Evolutionary conservation across 2,329 filamentous ascomycete genomes (phyloP).

Genomic region (Epichloe hybrida): DNA sequence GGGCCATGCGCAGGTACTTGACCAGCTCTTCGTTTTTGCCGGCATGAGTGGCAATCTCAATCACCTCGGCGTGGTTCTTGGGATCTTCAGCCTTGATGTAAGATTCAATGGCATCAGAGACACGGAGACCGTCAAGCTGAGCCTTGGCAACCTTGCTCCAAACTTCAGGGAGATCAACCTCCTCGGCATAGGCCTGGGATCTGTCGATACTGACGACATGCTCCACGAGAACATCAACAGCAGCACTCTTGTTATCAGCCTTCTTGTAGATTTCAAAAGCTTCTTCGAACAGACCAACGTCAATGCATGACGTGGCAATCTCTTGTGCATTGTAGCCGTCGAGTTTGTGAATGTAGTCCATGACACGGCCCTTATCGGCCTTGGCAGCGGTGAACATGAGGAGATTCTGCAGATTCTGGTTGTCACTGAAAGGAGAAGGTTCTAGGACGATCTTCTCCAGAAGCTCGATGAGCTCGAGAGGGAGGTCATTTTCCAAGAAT

Average conservation of each 20-base stretch:
- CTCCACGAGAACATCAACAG: constrained; percentile 85
- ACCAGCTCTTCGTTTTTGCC: constrained; percentile 97
- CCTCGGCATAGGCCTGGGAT: constrained; percentile 88
- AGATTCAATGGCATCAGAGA: constrained; percentile 86
- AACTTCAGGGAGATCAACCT: constrained; percentile 84
- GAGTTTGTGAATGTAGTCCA: constrained; percentile 90
- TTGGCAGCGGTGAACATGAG: constrained; percentile 94
- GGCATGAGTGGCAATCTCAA: constrained; percentile 86
- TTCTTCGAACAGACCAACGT: constrained; percentile 89
- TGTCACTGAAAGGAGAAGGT: constrained; percentile 97
- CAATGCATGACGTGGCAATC: constrained; percentile 84
- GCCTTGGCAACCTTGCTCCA: constrained; percentile 99
- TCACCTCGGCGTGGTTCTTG: constrained; percentile 88
- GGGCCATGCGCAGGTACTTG: constrained; percentile 92
- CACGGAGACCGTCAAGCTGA: constrained; percentile 86
- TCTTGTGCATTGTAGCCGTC: constrained; percentile 84
- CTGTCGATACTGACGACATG: constrained; percentile 97
- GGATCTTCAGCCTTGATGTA: constrained; percentile 94
- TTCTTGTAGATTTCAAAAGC: constrained; percentile 99
- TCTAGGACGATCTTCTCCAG: constrained; percentile 99
- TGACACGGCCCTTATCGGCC: constrained; percentile 86
- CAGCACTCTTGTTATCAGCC: constrained; percentile 74
- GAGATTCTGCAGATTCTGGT: constrained; percentile 88
- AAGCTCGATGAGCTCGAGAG: constrained; percentile 88
- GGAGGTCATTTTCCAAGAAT: constrained; percentile 82